Conservation (phyloP, 202 grass and related monocot species). For the Panicum hallii region DNA sequence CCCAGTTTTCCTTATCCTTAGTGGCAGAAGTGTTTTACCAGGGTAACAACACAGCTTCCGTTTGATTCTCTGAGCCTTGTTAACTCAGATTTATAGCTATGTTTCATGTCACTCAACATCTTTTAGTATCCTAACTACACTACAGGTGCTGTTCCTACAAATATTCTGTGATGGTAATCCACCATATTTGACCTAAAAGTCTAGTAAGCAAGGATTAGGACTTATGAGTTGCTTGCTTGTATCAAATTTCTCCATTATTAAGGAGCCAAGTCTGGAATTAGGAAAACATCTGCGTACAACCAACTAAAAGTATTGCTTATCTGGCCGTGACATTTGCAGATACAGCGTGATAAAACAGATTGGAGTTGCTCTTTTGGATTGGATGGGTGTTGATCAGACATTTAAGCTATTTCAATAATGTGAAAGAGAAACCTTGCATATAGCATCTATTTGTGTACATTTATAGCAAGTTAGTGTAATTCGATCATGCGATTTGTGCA, state of each 20-base stretch:
- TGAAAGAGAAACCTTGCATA: background rate
- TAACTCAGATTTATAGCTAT: background rate
- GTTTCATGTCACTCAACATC: background rate
- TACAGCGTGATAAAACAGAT: background rate
- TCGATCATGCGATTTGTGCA: background rate
- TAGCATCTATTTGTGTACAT: background rate
- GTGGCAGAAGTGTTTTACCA: conserved; percentile 15
- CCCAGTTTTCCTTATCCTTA: conserved; percentile 16
- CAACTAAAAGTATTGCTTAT: background rate
- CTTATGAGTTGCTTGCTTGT: background rate
- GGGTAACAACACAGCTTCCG: background rate
- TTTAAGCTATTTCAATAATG: background rate
- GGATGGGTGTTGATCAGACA: background rate
- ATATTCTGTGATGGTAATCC: background rate
- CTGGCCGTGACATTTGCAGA: background rate
- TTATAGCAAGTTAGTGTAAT: conserved; percentile 27
- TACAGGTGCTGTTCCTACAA: background rate
- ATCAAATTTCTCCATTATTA: background rate
- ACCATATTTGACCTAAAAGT: background rate
- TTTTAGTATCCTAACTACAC: background rate
- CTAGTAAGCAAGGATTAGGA: background rate
- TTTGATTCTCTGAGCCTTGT: conserved; percentile 15
- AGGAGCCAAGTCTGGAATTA: background rate
- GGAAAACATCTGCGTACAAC: background rate
- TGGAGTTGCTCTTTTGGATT: background rate